A percentile compares a stretch with the other conserved stretches of the same genome.
phyloP scores from a whole-genome alignment of 2,329 filamentous ascomycete genomes.

The Bisporella sp. region DNA sequence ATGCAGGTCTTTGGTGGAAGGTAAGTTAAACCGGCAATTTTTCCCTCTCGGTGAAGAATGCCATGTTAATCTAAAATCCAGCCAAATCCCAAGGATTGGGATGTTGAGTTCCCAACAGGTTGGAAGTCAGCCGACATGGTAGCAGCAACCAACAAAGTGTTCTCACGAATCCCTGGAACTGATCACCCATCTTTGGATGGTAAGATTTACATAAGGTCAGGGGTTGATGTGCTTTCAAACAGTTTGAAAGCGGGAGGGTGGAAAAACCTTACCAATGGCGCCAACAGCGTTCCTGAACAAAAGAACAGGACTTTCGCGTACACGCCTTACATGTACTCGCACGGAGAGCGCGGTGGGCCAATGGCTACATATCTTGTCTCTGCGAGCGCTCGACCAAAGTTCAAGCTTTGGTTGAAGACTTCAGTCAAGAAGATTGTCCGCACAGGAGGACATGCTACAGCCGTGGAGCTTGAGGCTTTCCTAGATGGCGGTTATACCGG shows the following conservation, averaged over 20 bases:
- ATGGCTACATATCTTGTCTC: conserved; percentile 64
- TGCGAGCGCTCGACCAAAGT: conserved; percentile 53
- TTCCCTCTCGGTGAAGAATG: too few species aligned
- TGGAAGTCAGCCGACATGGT: conserved; percentile 62
- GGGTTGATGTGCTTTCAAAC: conserved; percentile 53
- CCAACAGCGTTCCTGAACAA: conserved; percentile 47
- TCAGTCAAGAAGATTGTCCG: conserved; percentile 62
- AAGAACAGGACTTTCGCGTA: conserved; percentile 62
- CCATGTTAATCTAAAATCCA: conserved; percentile 12
- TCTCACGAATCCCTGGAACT: conserved; percentile 64
- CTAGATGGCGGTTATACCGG: conserved; percentile 48
- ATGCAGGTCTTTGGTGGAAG: conserved; percentile 63
- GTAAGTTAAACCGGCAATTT: conserved; percentile 20
- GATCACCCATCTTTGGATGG: conserved; percentile 59
- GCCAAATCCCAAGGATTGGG: conserved; percentile 59
- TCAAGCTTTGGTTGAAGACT: conserved; percentile 60
- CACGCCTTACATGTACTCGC: conserved; percentile 59
- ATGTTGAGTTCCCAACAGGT: conserved; percentile 63
- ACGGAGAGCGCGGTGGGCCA: conserved; percentile 62
- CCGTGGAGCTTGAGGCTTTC: conserved; percentile 58
- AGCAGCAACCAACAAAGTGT: conserved; percentile 53
- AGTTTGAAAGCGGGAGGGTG: conserved; percentile 56
- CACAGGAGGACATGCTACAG: conserved; percentile 52
- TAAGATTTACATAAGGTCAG: conserved; percentile 58
- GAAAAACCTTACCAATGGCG: conserved; percentile 44